phyloP scores from a whole-genome alignment of 208 protist species.

The Endotrypanum monterogeii region DNA sequence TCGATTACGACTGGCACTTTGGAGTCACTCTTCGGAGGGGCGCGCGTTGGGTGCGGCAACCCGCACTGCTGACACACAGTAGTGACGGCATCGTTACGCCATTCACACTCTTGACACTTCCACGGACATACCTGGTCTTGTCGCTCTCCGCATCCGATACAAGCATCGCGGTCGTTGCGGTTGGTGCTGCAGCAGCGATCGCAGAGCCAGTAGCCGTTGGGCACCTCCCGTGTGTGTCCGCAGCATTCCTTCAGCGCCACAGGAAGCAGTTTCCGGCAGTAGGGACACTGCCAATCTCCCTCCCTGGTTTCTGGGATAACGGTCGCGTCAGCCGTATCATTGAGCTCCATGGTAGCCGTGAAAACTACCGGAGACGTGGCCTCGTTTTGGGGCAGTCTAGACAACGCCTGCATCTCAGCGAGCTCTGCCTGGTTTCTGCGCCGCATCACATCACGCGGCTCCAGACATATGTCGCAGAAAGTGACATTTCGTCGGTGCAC shows the following conservation, averaged over 20 bases:
- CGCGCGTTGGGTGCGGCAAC: conserved; percentile 33
- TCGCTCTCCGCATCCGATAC: conserved; percentile 62
- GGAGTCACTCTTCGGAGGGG: conserved; percentile 6
- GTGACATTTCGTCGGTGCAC: conserved; percentile 71
- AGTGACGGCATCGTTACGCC: conserved; percentile 35
- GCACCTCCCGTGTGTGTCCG: conserved; percentile 54
- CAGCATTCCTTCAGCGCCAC: conserved; percentile 56
- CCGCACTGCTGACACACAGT: conserved; percentile 54
- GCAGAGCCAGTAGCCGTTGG: conserved; percentile 80
- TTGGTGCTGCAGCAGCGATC: conserved; percentile 73
- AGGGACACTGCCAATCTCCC: conserved; percentile 81
- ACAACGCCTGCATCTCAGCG: neutral
- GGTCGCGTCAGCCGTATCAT: neutral
- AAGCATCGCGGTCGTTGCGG: conserved; percentile 41
- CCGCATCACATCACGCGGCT: conserved; percentile 26
- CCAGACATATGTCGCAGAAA: conserved; percentile 89
- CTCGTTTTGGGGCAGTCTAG: neutral
- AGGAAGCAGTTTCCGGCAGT: conserved; percentile 50
- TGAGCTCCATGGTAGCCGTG: neutral
- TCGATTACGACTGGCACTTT: conserved; percentile 9
- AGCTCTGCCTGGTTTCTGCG: conserved; percentile 1
- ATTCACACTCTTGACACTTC: conserved; percentile 50
- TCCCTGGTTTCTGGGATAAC: conserved; percentile 14
- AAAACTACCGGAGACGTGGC: neutral
- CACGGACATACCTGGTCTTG: conserved; percentile 41